phyloP scores from a whole-genome alignment of 2,329 filamentous ascomycete genomes.

The Ascochyta fabae region DNA sequence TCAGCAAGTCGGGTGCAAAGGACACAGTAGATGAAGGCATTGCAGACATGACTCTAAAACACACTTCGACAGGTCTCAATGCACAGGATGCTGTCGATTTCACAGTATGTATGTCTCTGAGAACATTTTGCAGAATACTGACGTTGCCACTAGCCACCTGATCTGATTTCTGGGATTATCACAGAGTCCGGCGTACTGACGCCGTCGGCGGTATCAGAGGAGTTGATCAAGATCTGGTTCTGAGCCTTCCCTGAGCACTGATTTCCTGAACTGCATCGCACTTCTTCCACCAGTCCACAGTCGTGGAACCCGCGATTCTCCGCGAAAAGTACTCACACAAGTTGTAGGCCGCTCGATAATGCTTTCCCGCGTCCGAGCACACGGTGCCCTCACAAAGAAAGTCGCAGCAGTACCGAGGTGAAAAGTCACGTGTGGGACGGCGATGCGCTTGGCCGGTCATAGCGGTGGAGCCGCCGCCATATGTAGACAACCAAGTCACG shows the following conservation, averaged over 20 bases:
- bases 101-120: constrained; percentile 58
- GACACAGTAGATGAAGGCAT: constrained; percentile 54
- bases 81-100: constrained; percentile 69
- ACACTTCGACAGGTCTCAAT: constrained; percentile 29
- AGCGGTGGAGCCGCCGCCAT: neutral
- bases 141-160: constrained; percentile 61
- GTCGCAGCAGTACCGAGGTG: constrained; percentile 21
- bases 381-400: constrained; percentile 12
- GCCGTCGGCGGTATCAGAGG: constrained; percentile 72
- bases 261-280: constrained; percentile 12
- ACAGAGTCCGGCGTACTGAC: constrained; percentile 77
- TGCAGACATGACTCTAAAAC: constrained; percentile 38
- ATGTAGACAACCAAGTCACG: neutral
- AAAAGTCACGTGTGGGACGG: constrained; percentile 16
- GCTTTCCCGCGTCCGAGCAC: constrained; percentile 12
- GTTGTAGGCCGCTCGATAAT: constrained; percentile 18
- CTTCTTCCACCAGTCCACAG: neutral
- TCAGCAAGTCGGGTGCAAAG: constrained; percentile 33
- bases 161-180: constrained; percentile 74
- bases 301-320: neutral
- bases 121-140: neutral
- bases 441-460: constrained; percentile 8
- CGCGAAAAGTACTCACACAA: constrained; percentile 16
- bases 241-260: constrained; percentile 33
- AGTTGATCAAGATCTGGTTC: constrained; percentile 69